Conservation (phyloP, 2,329 filamentous ascomycete genomes). For the Phyllosticta paracitricarpa region DNA sequence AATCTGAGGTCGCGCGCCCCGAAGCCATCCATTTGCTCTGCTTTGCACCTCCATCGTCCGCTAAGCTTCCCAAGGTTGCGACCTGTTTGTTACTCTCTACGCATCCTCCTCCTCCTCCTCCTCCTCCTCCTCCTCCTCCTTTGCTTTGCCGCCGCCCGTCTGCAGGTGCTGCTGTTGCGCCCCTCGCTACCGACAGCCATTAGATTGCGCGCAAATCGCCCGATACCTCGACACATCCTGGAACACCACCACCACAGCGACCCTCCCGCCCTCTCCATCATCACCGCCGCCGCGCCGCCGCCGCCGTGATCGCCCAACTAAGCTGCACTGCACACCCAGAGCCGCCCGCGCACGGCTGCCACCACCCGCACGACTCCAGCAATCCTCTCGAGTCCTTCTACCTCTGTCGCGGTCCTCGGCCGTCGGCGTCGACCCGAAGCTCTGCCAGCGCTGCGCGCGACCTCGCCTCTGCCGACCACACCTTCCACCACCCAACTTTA, state of each 20-base stretch:
- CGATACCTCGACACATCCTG: slow-evolving; percentile 9
- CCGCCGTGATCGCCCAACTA: slow-evolving; percentile 14
- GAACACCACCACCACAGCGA: not conserved
- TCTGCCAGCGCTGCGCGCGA: slow-evolving; percentile 2
- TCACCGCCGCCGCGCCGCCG: slow-evolving; percentile 13
- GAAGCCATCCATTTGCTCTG: not conserved
- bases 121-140: not conserved
- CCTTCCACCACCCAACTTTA: slow-evolving; percentile 6
- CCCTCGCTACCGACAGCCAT: slow-evolving; percentile 10
- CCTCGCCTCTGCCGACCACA: slow-evolving; percentile 1
- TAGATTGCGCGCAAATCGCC: slow-evolving; percentile 10
- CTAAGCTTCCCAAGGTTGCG: slow-evolving; percentile 7
- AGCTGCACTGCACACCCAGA: not conserved
- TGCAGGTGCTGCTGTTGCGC: not conserved
- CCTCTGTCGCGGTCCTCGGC: not conserved
- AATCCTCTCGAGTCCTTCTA: not conserved
- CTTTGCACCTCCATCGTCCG: not conserved
- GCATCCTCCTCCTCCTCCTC: not conserved
- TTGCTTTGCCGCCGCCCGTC: slow-evolving; percentile 5
- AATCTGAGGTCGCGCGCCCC: too few species aligned
- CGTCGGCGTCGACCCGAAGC: slow-evolving; percentile 4
- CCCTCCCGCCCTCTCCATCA: slow-evolving; percentile 6
- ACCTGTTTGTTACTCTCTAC: slow-evolving; percentile 6
- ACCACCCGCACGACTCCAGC: not conserved
- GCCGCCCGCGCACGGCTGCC: slow-evolving; percentile 3